A percentile compares a stretch with the other conserved stretches of the same genome.
Evolutionary conservation across 176 grass and related monocot species (phyloP).

Genomic region (Tillandsia fasciculata): DNA sequence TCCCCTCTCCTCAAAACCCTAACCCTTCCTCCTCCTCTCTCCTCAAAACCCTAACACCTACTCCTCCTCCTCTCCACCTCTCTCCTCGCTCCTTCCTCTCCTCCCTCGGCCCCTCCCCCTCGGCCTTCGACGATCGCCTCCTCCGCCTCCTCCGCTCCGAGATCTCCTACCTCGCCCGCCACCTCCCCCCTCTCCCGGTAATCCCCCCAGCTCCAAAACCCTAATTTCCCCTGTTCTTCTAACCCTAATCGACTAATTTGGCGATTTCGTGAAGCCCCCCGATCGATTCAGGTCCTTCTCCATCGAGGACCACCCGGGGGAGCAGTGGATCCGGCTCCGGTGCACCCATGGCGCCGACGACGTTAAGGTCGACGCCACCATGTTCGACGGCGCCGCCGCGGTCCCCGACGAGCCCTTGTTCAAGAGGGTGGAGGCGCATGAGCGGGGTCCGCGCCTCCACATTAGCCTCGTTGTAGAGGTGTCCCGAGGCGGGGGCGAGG

Average conservation of each 20-base stretch:
- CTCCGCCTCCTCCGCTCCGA: conserved; percentile 60
- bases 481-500: conserved; percentile 14
- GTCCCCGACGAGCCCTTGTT: conserved; percentile 33
- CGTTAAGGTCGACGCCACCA: conserved; percentile 78
- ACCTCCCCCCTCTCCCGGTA: conserved; percentile 48
- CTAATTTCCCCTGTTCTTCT: neutral
- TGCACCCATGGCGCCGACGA: conserved; percentile 30
- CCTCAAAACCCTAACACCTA: neutral
- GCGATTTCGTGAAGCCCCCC: conserved; percentile 19
- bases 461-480: conserved; percentile 88
- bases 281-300: conserved; percentile 55
- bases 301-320: conserved; percentile 60
- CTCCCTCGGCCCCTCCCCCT: neutral
- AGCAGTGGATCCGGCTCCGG: conserved; percentile 88
- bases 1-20: neutral
- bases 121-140: conserved; percentile 50
- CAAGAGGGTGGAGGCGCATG: conserved; percentile 48
- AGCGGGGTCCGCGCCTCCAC: conserved; percentile 54
- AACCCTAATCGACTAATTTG: neutral
- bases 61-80: neutral
- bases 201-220: neutral
- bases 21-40: neutral
- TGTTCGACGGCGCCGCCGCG: conserved; percentile 67
- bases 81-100: conserved; percentile 5
- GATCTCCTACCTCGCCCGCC: conserved; percentile 54